Evolutionary conservation across 2,329 filamentous ascomycete species (phyloP).

Genomic region (Akanthomyces muscarius): DNA sequence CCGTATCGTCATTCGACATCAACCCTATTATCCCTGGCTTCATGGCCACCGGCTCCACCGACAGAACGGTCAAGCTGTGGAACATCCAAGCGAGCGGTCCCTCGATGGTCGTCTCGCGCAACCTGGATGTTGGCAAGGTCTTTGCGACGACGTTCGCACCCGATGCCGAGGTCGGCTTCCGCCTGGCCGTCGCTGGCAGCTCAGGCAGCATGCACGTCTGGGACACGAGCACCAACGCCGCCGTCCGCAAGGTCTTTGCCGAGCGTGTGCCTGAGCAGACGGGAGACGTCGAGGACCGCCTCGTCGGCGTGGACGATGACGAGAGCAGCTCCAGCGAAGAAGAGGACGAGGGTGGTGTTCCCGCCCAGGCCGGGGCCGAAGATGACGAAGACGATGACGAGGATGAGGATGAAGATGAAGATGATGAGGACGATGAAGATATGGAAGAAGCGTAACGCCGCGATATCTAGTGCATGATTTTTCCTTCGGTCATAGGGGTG

Average conservation of each 20-base stretch:
- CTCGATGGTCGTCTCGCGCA: constrained; percentile 84
- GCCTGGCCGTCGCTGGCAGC: constrained; percentile 88
- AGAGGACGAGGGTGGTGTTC: constrained; percentile 46
- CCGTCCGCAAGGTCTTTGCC: constrained; percentile 80
- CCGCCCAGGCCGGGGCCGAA: constrained; percentile 51
- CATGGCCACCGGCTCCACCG: constrained; percentile 87
- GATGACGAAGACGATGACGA: constrained; percentile 31
- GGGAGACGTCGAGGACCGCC: constrained; percentile 65
- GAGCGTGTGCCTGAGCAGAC: constrained; percentile 54
- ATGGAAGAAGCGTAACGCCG: constrained; percentile 17
- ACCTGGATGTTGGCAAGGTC: constrained; percentile 90
- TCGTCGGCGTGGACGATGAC: constrained; percentile 68
- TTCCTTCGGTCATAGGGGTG: constrained; percentile 1
- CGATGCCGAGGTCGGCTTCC: constrained; percentile 85
- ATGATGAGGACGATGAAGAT: constrained; percentile 55
- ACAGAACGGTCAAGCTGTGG: constrained; percentile 96
- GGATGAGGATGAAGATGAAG: constrained; percentile 40
- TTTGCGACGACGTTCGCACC: constrained; percentile 90
- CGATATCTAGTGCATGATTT: not conserved
- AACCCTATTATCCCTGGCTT: constrained; percentile 87
- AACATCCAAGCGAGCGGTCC: constrained; percentile 79
- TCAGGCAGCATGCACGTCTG: constrained; percentile 90
- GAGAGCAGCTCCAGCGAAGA: constrained; percentile 64
- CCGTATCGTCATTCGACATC: constrained; percentile 87
- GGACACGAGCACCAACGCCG: constrained; percentile 91